Percentiles rank a stretch among this genome's conserved stretches.
Evolutionary conservation across 768 basidiomycete species (phyloP).

Genomic region (Hypholoma fasciculare): DNA sequence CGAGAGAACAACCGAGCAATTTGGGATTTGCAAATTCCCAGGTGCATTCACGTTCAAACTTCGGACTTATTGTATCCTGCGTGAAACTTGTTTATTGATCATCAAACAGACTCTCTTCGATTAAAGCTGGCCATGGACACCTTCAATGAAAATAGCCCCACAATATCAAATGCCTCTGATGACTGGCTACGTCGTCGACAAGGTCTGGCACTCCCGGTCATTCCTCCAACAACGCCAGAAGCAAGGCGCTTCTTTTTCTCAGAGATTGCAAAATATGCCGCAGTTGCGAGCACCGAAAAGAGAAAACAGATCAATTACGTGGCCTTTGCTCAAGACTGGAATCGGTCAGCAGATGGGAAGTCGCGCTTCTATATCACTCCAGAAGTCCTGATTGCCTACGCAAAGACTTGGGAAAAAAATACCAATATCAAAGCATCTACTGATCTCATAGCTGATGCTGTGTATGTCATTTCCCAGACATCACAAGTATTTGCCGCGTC

Average conservation of each 20-base stretch:
- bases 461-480: background rate
- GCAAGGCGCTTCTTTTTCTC: constrained; percentile 15
- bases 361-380: constrained; percentile 21
- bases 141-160: background rate
- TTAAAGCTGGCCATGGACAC: constrained; percentile 10
- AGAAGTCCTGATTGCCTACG: constrained; percentile 22
- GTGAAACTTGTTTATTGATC: too few relatives aligned
- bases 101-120: background rate
- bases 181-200: constrained; percentile 21
- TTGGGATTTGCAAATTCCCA: constrained; percentile 23
- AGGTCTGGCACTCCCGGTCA: constrained; percentile 20
- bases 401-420: constrained; percentile 24
- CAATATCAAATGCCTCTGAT: constrained; percentile 12
- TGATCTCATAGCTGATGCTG: constrained; percentile 16
- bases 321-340: constrained; percentile 23
- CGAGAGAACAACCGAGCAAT: constrained; percentile 15
- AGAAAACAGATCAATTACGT: constrained; percentile 16
- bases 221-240: constrained; percentile 21
- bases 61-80: too few relatives aligned
- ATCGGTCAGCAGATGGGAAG: constrained; percentile 22
- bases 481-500: background rate
- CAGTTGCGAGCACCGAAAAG: background rate
- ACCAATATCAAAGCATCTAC: constrained; percentile 22
- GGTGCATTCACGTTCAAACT: constrained; percentile 11
- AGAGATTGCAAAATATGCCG: constrained; percentile 1